Percentiles rank a stretch among this genome's conserved stretches.
phyloP scores from a whole-genome alignment of 208 protist genomes.

The Trypanosoma brucei region DNA sequence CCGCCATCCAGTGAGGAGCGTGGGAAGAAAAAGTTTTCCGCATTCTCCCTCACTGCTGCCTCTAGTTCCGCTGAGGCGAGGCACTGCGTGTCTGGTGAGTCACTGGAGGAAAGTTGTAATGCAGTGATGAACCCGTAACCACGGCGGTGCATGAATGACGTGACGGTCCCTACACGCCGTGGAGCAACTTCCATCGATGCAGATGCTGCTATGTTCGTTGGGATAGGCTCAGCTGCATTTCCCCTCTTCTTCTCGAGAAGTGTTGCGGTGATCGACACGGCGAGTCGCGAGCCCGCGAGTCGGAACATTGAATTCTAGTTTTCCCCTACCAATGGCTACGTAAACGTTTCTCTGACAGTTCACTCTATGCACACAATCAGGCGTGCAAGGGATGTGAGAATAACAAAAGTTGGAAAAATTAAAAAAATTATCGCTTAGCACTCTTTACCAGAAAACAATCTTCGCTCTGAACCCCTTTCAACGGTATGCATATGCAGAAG shows the following conservation, averaged over 20 bases:
- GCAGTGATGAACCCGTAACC: constrained; percentile 80
- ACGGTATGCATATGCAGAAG: not conserved
- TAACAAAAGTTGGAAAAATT: not conserved
- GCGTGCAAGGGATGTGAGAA: not conserved
- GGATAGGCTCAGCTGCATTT: not conserved
- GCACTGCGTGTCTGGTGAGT: not conserved
- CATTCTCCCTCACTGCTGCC: not conserved
- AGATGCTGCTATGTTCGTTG: not conserved
- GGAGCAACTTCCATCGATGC: not conserved
- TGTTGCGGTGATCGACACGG: not conserved
- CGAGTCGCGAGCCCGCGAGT: constrained; percentile 5
- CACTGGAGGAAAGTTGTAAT: constrained; percentile 27
- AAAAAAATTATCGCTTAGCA: not conserved
- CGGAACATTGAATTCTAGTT: constrained; percentile 12
- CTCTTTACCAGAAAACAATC: not conserved
- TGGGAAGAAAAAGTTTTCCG: constrained; percentile 54
- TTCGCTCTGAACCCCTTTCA: too few relatives aligned
- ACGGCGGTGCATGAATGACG: constrained; percentile 77
- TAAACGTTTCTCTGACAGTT: not conserved
- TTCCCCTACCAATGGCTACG: not conserved
- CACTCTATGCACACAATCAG: not conserved
- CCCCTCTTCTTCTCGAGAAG: constrained; percentile 6
- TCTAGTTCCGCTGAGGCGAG: not conserved
- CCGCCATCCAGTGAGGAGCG: constrained; percentile 48
- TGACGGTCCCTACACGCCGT: constrained; percentile 47